phyloP scores from a whole-genome alignment of 805 yeast genomes.

The Saccharomyces kudriavzevii region DNA sequence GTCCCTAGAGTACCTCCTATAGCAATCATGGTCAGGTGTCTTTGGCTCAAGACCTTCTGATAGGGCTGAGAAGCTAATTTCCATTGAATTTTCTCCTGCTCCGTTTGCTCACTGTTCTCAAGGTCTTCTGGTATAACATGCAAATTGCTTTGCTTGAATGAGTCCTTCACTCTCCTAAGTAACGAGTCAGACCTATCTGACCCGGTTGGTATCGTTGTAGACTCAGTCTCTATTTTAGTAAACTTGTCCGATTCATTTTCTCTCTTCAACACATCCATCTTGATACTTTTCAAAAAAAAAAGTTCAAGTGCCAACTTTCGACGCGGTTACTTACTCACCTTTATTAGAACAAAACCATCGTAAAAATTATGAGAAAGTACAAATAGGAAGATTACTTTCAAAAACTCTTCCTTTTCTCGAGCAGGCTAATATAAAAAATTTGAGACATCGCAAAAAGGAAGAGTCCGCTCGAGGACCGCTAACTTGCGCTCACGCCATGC shows the following conservation, averaged over 20 bases:
- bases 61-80: slow-evolving; percentile 14
- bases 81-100: slow-evolving; percentile 7
- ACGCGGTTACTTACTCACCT: too few relatives aligned
- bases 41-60: slow-evolving; percentile 13
- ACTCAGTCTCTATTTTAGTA: slow-evolving; percentile 1
- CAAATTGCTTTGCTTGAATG: too few relatives aligned
- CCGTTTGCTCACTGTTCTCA: slow-evolving; percentile 3
- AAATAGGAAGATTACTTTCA: too few relatives aligned
- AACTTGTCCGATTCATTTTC: not conserved
- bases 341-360: too few relatives aligned
- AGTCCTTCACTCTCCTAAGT: too few relatives aligned
- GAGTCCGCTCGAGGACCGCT: not conserved
- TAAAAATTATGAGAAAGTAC: too few relatives aligned
- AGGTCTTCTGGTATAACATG: slow-evolving; percentile 1
- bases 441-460: too few relatives aligned
- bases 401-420: not conserved
- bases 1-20: not conserved
- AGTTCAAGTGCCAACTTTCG: too few relatives aligned
- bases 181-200: slow-evolving; percentile 1
- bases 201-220: not conserved
- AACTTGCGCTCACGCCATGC: not conserved
- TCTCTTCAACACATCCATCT: not conserved
- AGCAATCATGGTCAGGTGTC: too few relatives aligned
- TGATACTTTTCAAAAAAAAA: not conserved
- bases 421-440: too few relatives aligned